A percentile compares a stretch with the other conserved stretches of the same genome.
These are phyloP conservation scores for Rhododendron henanense DNA, from an alignment of 148 eudicot genomes.

Conservation along the genomic window DNA sequence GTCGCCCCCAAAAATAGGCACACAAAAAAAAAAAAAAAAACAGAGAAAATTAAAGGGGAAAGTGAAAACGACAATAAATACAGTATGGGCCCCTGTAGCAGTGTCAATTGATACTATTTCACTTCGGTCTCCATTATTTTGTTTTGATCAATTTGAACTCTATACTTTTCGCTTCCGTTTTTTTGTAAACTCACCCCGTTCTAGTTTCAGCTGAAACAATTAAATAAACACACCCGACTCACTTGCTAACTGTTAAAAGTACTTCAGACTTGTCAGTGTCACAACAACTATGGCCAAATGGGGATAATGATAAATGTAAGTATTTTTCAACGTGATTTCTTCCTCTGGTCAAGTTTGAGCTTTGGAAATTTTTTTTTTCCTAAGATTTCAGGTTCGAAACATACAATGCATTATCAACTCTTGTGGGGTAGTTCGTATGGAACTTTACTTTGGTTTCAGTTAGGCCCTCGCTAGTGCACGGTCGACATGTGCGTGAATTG, in stretches of 20 bases:
- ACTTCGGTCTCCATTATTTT: neutral
- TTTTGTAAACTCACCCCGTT: neutral
- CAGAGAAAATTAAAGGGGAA: neutral
- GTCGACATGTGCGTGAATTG: neutral
- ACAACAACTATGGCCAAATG: too few relatives aligned
- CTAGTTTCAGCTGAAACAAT: neutral
- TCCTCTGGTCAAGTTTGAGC: too few relatives aligned
- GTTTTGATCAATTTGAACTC: neutral
- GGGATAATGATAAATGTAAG: too few relatives aligned
- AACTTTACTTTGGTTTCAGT: neutral
- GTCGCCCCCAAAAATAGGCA: too few relatives aligned
- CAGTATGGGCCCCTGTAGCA: neutral
- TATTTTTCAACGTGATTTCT: too few relatives aligned
- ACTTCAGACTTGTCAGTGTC: too few relatives aligned
- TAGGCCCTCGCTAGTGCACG: neutral
- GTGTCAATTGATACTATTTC: neutral
- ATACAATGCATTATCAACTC: too few relatives aligned
- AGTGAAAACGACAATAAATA: neutral
- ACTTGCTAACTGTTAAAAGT: neutral
- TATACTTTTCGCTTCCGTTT: neutral
- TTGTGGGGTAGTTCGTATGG: accelerated
- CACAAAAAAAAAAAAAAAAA: too few relatives aligned
- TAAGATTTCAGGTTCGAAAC: too few relatives aligned
- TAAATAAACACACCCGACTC: neutral
- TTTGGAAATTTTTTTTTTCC: too few relatives aligned